A percentile compares a stretch with the other conserved stretches of the same genome.
Conservation (phyloP, 371 early-diverging fungal species). For the Lichtheimia ramosa region DNA sequence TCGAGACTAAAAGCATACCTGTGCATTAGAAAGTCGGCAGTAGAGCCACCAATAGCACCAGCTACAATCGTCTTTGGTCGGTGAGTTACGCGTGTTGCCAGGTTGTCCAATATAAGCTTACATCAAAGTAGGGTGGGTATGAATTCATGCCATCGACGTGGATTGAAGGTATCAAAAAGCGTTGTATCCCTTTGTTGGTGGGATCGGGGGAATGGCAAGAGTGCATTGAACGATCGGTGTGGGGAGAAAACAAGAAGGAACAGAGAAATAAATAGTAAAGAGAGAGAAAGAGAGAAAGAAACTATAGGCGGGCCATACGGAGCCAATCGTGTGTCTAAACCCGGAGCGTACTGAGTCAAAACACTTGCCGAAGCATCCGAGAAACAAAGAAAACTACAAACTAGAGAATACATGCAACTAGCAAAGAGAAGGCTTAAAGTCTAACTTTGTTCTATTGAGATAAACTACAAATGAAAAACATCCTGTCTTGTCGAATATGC, state of each 20-base stretch:
- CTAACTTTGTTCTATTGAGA: too few relatives aligned
- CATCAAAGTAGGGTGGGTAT: conserved; percentile 52
- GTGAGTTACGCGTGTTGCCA: too few relatives aligned
- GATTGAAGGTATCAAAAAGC: conserved; percentile 31
- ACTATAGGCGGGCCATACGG: too few relatives aligned
- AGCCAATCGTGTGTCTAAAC: too few relatives aligned
- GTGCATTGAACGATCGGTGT: conserved; percentile 7
- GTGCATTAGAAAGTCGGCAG: conserved; percentile 77
- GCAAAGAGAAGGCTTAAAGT: too few relatives aligned
- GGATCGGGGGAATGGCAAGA: conserved; percentile 5
- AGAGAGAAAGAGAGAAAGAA: neutral
- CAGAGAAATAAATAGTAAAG: neutral
- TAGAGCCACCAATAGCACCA: conserved; percentile 71
- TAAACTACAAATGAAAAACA: too few relatives aligned
- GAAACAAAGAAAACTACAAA: too few relatives aligned
- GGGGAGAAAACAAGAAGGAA: neutral
- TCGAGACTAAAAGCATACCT: conserved; percentile 40
- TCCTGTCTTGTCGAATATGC: too few relatives aligned
- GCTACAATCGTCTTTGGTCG: conserved; percentile 58
- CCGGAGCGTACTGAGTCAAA: too few relatives aligned
- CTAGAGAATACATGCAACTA: too few relatives aligned
- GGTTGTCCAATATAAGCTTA: conserved; percentile 12
- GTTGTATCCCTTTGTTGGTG: neutral
- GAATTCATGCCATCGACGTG: conserved; percentile 20
- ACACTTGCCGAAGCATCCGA: too few relatives aligned